Conservation (phyloP, 352 stramenopile species). For the Phytophthora lateralis region DNA sequence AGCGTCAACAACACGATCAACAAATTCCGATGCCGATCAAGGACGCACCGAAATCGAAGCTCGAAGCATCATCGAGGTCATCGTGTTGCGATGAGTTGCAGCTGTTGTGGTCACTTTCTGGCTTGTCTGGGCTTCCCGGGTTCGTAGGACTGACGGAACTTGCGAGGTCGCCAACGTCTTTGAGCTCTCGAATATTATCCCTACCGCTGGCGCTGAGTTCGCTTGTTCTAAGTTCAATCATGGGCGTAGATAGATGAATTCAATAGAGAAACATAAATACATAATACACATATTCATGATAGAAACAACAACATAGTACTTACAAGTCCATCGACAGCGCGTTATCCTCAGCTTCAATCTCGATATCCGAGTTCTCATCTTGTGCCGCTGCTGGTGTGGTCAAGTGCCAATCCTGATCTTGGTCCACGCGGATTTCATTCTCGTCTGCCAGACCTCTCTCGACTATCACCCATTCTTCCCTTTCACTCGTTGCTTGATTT, state of each 20-base stretch:
- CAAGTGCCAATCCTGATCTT: background rate
- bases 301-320: conserved; percentile 22
- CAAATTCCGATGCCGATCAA: background rate
- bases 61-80: conserved; percentile 23
- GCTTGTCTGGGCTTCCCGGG: conserved; percentile 3
- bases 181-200: background rate
- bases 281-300: conserved; percentile 17
- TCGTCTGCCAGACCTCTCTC: background rate
- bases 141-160: background rate
- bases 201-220: conserved; percentile 20
- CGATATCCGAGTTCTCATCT: conserved; percentile 16
- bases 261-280: conserved; percentile 19
- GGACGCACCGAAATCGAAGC: conserved; percentile 63
- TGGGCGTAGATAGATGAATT: conserved; percentile 8
- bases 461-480: conserved; percentile 15
- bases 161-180: background rate
- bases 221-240: conserved; percentile 36
- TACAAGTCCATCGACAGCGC: conserved; percentile 74
- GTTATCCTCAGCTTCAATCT: conserved; percentile 23
- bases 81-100: conserved; percentile 2
- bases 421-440: background rate
- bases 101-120: conserved; percentile 9
- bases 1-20: background rate
- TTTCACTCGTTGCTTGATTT: background rate
- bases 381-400: background rate